Evolutionary conservation across 305 asterid species (phyloP).

Genomic region (Solanum aculeatissimum): DNA sequence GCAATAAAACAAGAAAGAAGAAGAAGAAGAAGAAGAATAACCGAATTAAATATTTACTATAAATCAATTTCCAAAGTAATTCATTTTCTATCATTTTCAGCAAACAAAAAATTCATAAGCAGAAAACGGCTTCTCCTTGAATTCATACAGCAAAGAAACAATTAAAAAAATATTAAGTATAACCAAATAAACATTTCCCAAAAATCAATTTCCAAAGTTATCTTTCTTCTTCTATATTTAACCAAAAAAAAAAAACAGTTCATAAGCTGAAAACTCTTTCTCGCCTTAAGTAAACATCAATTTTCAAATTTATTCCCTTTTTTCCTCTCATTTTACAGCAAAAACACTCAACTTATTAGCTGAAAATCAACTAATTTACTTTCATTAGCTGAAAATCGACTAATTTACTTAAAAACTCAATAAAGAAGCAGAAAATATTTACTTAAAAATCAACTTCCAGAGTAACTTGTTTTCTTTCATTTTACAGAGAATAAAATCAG

Average conservation of each 20-base stretch:
- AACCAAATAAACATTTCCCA: too few relatives aligned
- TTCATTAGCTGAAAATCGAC: not conserved
- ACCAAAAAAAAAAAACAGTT: not conserved
- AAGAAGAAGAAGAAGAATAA: not conserved
- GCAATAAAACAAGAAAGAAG: not conserved
- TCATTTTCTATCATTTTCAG: not conserved
- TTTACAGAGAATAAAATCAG: not conserved
- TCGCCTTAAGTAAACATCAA: not conserved
- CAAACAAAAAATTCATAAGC: not conserved
- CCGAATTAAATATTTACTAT: not conserved
- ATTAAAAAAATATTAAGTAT: too few relatives aligned
- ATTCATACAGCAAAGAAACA: too few relatives aligned
- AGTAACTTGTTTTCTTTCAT: not conserved
- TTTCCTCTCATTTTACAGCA: not conserved
- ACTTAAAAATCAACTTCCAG: not conserved
- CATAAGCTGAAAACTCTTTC: not conserved
- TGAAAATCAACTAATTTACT: not conserved
- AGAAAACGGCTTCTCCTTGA: not conserved
- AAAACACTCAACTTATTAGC: not conserved
- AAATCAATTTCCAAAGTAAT: not conserved
- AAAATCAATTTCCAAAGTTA: not conserved
- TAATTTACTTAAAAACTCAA: too few relatives aligned
- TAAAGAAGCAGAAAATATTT: not conserved
- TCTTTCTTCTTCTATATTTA: not conserved
- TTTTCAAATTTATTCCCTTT: not conserved